Evolutionary conservation across 331 rosid species (phyloP), one percentile per base, ranked within the genome.

Genomic region (Rhamnella rubrinervis): DNA sequence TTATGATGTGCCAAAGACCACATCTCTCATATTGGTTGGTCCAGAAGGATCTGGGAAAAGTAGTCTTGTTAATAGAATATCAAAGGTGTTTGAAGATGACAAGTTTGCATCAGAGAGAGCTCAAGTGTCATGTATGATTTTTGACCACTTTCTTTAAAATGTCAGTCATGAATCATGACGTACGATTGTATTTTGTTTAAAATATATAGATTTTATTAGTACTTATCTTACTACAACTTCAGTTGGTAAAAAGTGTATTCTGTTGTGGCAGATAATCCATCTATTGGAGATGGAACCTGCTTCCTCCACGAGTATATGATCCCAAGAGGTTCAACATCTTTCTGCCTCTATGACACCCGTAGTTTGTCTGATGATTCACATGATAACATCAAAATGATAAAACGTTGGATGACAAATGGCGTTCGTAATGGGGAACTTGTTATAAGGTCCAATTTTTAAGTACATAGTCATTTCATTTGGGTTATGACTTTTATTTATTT

Each of bases 41-140:
- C 97, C 89, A 20, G 88, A 74, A 47, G 87, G 89, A 73, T 88
- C 98, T 9, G 98, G 97, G 62, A 93, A 90, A 79, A 90, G 96
- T 86, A 82, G 97, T 72, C 93, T 93, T 76, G 70, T 93, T 63
- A 90, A 93, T 66, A 84, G 85, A 81, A 93, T 93, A 63, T 86
- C 95, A 46, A 79, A 65, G 82, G 85, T 83, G 77, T 68, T 93
- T 63, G 97, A 90, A 51, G 77, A 77, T 66, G 96, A 84, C 79
- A 76, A 79, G 77, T 88, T 77, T 55, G 80, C 79, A 35, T 75
- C 92, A 2, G 87, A 71, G 18, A 88, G 98, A 80, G 96, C 97
- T 68, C 98, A 93, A 87, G 89, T 88, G 35, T 85, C 98, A 82
- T 90, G 96, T 93, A 90, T 67, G 47, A 6, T 41, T 50, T 47